phyloP scores from a whole-genome alignment of 805 yeast genomes.

The Yarrowia sp. region DNA sequence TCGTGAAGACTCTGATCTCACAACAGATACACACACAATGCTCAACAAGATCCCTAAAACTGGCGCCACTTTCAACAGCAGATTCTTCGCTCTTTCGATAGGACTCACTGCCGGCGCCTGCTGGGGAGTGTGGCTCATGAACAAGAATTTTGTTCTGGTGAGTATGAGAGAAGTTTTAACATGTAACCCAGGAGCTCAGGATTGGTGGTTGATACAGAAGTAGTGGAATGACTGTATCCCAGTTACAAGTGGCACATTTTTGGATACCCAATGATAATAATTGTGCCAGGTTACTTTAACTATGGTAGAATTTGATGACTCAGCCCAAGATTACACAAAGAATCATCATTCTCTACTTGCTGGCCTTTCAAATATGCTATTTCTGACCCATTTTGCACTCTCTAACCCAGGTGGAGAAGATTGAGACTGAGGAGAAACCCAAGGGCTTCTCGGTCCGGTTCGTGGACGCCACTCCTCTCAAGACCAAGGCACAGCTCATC shows the following conservation, averaged over 20 bases:
- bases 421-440: conserved; percentile 1
- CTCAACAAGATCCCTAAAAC: not conserved
- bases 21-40: not conserved
- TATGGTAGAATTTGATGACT: too few relatives aligned
- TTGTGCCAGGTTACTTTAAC: too few relatives aligned
- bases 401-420: conserved; percentile 10
- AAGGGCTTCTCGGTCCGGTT: not conserved
- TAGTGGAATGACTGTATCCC: too few relatives aligned
- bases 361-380: too few relatives aligned
- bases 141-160: not conserved
- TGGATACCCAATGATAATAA: too few relatives aligned
- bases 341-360: too few relatives aligned
- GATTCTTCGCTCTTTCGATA: conserved; percentile 4
- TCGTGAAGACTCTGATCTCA: not conserved
- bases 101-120: conserved; percentile 1
- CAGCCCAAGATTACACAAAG: too few relatives aligned
- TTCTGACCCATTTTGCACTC: too few relatives aligned
- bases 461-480: conserved; percentile 15
- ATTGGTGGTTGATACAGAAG: too few relatives aligned
- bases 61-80: conserved; percentile 6
- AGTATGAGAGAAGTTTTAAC: not conserved
- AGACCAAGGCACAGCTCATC: not conserved
- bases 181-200: too few relatives aligned
- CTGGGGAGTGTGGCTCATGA: conserved; percentile 24
- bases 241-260: too few relatives aligned